A percentile compares a stretch with the other conserved stretches of the same genome.
phyloP scores from a whole-genome alignment of 2,329 filamentous ascomycete genomes.

The Colletotrichum sp. region DNA sequence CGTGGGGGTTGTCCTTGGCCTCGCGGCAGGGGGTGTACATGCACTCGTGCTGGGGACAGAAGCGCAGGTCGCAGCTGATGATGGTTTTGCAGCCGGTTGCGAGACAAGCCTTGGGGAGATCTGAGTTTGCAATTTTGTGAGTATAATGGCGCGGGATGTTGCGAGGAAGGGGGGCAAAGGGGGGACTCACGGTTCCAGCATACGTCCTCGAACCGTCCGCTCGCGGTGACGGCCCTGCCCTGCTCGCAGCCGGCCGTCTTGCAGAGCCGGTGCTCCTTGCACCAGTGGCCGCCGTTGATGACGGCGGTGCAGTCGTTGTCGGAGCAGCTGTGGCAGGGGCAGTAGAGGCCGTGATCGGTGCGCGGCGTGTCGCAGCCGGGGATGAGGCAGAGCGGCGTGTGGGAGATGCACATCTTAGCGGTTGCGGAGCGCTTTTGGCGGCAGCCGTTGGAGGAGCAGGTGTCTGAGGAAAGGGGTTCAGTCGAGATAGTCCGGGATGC shows the following conservation, averaged over 20 bases:
- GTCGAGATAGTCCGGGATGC: neutral
- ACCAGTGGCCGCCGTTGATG: slow-evolving; percentile 22
- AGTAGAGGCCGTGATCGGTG: slow-evolving; percentile 14
- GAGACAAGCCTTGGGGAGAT: neutral
- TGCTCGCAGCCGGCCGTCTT: slow-evolving; percentile 11
- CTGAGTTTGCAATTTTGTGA: neutral
- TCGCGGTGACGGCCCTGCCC: neutral
- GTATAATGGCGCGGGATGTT: neutral
- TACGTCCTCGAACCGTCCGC: neutral
- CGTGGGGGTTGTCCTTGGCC: neutral
- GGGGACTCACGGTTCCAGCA: slow-evolving; percentile 15
- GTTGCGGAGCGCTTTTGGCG: slow-evolving; percentile 10
- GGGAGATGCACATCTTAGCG: slow-evolving; percentile 13
- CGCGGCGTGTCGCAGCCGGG: slow-evolving; percentile 12
- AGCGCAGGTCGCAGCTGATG: neutral
- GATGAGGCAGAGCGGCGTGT: slow-evolving; percentile 21
- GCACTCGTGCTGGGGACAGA: slow-evolving; percentile 18
- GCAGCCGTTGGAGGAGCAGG: slow-evolving; percentile 17
- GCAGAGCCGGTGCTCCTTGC: slow-evolving; percentile 19
- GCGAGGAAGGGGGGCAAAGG: neutral
- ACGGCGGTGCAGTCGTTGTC: slow-evolving; percentile 13
- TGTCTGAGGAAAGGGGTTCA: slow-evolving; percentile 1
- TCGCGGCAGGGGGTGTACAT: slow-evolving; percentile 6
- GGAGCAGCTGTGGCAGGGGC: slow-evolving; percentile 19
- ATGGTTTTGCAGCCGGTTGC: neutral